A percentile compares a stretch with the other conserved stretches of the same genome.
Evolutionary conservation across 306 rosid genomes (phyloP).

Genomic region (Vachellia collinsii): DNA sequence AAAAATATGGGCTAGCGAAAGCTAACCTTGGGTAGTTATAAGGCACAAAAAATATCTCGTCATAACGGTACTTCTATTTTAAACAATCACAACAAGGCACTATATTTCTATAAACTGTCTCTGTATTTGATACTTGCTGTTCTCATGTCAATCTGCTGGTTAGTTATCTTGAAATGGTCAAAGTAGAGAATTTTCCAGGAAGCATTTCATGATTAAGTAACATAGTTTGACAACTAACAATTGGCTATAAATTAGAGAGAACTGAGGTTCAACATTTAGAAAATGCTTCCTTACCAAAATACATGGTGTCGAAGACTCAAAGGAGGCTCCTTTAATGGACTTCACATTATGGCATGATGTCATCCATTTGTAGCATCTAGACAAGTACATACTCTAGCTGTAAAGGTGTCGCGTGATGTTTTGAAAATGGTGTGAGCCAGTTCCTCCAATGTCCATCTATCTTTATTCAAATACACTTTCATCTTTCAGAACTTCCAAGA

Average conservation of each 20-base stretch:
- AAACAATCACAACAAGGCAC: neutral
- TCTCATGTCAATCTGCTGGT: neutral
- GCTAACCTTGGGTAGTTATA: neutral
- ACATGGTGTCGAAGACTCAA: slow-evolving; percentile 26
- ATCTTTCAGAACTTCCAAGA: slow-evolving; percentile 33
- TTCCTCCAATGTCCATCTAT: slow-evolving; percentile 29
- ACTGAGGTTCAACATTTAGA: slow-evolving; percentile 29
- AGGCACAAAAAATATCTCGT: neutral
- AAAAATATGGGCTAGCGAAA: neutral
- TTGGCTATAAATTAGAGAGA: slow-evolving; percentile 40
- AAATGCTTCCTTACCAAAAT: slow-evolving; percentile 45
- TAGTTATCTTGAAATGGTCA: slow-evolving; percentile 13
- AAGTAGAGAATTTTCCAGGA: slow-evolving; percentile 14
- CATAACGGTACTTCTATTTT: slow-evolving; percentile 8
- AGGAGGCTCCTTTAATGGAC: slow-evolving; percentile 39
- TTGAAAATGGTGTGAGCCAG: slow-evolving; percentile 43
- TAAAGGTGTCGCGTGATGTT: slow-evolving; percentile 39
- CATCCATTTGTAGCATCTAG: slow-evolving; percentile 39
- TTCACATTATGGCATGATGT: slow-evolving; percentile 32
- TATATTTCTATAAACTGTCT: neutral
- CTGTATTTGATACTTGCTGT: neutral
- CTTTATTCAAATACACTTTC: slow-evolving; percentile 30
- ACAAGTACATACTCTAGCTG: slow-evolving; percentile 47
- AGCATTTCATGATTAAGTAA: neutral
- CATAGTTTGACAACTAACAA: slow-evolving; percentile 27